A percentile compares a stretch with the other conserved stretches of the same genome.
Conservation (phyloP, 2,329 filamentous ascomycete species). For the Pestalotiopsis sp. region DNA sequence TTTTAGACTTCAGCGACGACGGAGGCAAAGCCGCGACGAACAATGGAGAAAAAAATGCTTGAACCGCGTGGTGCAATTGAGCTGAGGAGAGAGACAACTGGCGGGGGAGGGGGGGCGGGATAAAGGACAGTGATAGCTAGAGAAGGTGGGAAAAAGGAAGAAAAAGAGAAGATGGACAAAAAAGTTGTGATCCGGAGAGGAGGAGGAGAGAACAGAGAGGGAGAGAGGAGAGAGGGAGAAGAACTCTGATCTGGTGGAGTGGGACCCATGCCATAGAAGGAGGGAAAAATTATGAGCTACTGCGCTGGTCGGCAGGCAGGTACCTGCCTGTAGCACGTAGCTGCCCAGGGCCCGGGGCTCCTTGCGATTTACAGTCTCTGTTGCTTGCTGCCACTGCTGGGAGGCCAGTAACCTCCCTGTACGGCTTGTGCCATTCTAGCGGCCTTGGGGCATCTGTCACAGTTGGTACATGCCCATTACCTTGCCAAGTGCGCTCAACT, state of each 20-base stretch:
- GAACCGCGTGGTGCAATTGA: slow-evolving; percentile 32
- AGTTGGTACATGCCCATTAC: not conserved
- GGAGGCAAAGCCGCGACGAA: slow-evolving; percentile 26
- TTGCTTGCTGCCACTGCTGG: not conserved
- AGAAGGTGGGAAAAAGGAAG: slow-evolving; percentile 30
- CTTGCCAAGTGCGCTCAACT: not conserved
- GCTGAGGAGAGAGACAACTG: slow-evolving; percentile 34
- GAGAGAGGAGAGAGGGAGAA: slow-evolving; percentile 18
- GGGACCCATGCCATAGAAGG: slow-evolving; percentile 1
- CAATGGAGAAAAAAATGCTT: slow-evolving; percentile 29
- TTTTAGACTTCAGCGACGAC: slow-evolving; percentile 26
- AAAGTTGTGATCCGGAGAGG: slow-evolving; percentile 21
- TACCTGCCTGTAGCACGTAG: not conserved
- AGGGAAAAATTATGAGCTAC: not conserved
- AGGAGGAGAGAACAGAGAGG: slow-evolving; percentile 11
- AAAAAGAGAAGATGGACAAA: slow-evolving; percentile 31
- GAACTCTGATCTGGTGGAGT: slow-evolving; percentile 10
- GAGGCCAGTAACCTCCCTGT: not conserved
- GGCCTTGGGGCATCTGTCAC: not conserved
- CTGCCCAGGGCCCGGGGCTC: not conserved
- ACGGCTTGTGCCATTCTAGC: not conserved
- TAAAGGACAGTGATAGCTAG: slow-evolving; percentile 34
- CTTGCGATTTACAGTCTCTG: not conserved
- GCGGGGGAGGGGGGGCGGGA: slow-evolving; percentile 31
- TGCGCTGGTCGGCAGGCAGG: not conserved